Base-by-base conservation (phyloP, 805 yeast species). In the Candida lessepsii region DNA sequence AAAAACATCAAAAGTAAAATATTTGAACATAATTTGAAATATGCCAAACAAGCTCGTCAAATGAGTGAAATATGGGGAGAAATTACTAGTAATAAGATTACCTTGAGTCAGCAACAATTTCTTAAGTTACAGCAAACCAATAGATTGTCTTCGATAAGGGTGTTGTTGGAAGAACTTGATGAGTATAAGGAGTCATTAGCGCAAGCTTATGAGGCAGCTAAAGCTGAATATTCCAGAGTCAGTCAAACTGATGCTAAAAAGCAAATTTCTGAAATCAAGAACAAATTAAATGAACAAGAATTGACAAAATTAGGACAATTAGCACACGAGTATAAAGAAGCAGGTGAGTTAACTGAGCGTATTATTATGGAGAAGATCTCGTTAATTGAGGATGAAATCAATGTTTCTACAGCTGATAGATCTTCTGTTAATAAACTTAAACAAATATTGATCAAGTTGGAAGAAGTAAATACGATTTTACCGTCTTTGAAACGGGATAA, bases 311-410 rank as follows among this genome's bases (percentile, higher is more conserved):
- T 80, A 17, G 61, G 67, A 9, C 63, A 52, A 1, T 54, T 71
- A 15, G 78, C 78, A 3, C 48, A 30, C 51, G 49, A 35, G 31
- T 68, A 58, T 64, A 66, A 60, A 54, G 58, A 43, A 36, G 54
- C 31, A 47, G 60, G 55, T 2, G 57, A 49, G 8, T 71, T 80
- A 37, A 64, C 66, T 15, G 69, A 71, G 43, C 46, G 41, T 3
- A 51, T 51, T 35, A 56, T 80, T 8, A 44, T 60, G 23, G 69
- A 61, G 9, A 64, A 61, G 34, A 69, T 80, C 21, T 63, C 62
- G 18, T 59, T 65, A 25, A 58, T 80, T 18, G 72, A 73, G 35
- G 75, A 77, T 14, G 83, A 75, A 40, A 52, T 53, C 64, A 2
- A 55, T 65, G 17, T 54, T 64, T 53, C 49, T 1, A 56, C 64